Conservation (phyloP, 345 rosid species). For the Gossypium herbaceum region DNA sequence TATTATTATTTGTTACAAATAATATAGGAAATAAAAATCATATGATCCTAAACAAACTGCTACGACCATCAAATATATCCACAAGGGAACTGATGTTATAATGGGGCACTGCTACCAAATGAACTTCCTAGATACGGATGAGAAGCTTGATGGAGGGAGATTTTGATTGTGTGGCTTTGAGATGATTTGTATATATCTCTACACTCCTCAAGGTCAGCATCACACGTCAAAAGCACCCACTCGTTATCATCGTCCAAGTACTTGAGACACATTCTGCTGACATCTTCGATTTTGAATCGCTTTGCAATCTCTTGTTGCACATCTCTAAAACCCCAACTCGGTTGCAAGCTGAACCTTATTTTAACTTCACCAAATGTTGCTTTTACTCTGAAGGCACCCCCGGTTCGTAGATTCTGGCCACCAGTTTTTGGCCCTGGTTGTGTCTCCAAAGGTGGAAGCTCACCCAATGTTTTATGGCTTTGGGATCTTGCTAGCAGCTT, state of each 20-base stretch:
- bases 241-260: constrained; percentile 67
- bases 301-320: constrained; percentile 54
- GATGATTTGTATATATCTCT: constrained; percentile 53
- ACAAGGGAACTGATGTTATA: constrained; percentile 1
- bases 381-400: constrained; percentile 45
- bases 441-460: constrained; percentile 35
- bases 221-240: constrained; percentile 73
- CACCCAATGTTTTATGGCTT: constrained; percentile 52
- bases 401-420: constrained; percentile 16
- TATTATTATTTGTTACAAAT: background rate
- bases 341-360: constrained; percentile 57
- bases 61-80: background rate
- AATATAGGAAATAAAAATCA: background rate
- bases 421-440: constrained; percentile 29
- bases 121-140: constrained; percentile 31
- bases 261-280: constrained; percentile 44
- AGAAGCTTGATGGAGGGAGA: constrained; percentile 44
- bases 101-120: constrained; percentile 24
- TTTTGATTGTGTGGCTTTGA: constrained; percentile 47
- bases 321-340: constrained; percentile 44
- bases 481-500: constrained; percentile 46
- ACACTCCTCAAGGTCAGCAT: constrained; percentile 84
- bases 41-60: constrained; percentile 3
- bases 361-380: constrained; percentile 61
- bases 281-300: constrained; percentile 47